A percentile compares a stretch with the other conserved stretches of the same genome.
phyloP scores from a whole-genome alignment of 768 basidiomycete genomes.

The Leccinum variicolor region DNA sequence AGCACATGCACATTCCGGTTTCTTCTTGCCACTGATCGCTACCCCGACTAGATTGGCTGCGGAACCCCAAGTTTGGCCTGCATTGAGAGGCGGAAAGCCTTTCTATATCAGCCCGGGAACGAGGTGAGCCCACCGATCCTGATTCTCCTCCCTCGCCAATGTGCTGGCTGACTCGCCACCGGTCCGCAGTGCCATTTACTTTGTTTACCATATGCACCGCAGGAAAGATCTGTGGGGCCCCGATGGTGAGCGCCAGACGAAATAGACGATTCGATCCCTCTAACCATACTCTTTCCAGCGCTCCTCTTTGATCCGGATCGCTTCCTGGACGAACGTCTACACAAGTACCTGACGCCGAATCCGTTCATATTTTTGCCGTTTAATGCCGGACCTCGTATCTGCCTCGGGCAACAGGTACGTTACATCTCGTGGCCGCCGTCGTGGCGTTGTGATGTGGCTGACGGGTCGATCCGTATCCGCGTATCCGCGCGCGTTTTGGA shows the following conservation, averaged over 20 bases:
- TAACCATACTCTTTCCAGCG: constrained; percentile 7
- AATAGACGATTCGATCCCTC: background rate
- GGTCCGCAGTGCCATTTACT: constrained; percentile 10
- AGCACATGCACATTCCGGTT: background rate
- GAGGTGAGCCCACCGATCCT: constrained; percentile 13
- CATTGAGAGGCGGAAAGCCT: constrained; percentile 36
- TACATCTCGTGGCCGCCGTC: background rate
- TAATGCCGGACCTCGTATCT: constrained; percentile 65
- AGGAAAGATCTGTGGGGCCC: constrained; percentile 38
- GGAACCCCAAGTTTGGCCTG: constrained; percentile 20
- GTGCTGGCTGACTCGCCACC: background rate
- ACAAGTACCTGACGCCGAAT: constrained; percentile 51
- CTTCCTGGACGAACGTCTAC: constrained; percentile 56
- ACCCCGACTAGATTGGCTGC: constrained; percentile 7
- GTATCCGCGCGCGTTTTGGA: background rate
- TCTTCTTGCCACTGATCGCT: constrained; percentile 1
- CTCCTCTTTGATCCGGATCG: constrained; percentile 60
- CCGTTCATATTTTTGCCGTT: constrained; percentile 71
- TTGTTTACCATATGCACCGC: constrained; percentile 36
- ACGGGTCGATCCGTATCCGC: background rate
- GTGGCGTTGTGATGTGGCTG: background rate
- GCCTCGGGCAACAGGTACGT: constrained; percentile 47
- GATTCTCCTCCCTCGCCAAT: background rate
- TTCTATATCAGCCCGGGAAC: constrained; percentile 48
- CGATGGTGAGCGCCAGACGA: constrained; percentile 24